Evolutionary conservation across 768 basidiomycete genomes (phyloP).

Genomic region (Amanita rimosa): DNA sequence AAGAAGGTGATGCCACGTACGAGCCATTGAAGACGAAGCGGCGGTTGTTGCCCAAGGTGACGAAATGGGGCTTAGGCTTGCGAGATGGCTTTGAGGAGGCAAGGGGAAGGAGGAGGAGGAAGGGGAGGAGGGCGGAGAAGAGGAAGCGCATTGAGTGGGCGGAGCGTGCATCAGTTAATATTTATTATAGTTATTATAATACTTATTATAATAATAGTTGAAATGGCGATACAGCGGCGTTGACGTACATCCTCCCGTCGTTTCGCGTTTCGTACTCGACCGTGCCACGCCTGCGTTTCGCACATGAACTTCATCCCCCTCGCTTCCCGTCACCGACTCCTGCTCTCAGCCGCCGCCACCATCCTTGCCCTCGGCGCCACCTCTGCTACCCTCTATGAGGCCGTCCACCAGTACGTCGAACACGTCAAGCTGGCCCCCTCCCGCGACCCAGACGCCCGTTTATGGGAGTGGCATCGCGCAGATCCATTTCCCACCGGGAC

Average conservation of each 20-base stretch:
- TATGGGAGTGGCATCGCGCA: conserved; percentile 60
- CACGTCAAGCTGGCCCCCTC: conserved; percentile 34
- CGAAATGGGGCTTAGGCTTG: no score
- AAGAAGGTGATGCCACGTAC: conserved; percentile 16
- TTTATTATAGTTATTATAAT: no score
- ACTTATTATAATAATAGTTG: no score
- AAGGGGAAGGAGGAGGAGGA: background rate
- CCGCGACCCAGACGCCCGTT: conserved; percentile 37
- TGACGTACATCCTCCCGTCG: background rate
- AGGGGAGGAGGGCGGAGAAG: conserved; percentile 17
- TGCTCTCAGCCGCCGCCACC: conserved; percentile 37
- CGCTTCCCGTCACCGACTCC: conserved; percentile 35
- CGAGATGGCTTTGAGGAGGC: conserved; percentile 9
- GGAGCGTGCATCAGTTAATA: background rate
- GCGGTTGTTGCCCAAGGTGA: conserved; percentile 26
- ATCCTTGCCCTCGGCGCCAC: conserved; percentile 30
- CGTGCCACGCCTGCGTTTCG: background rate
- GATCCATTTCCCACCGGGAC: conserved; percentile 48
- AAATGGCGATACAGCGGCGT: background rate
- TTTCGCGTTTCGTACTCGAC: no score
- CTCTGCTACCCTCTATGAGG: conserved; percentile 40
- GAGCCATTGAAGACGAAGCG: conserved; percentile 46
- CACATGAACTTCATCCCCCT: conserved; percentile 17
- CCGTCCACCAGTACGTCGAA: conserved; percentile 56
- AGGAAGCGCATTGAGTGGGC: conserved; percentile 6